phyloP scores from a whole-genome alignment of 345 rosid species.

The Corchorus olitorius region DNA sequence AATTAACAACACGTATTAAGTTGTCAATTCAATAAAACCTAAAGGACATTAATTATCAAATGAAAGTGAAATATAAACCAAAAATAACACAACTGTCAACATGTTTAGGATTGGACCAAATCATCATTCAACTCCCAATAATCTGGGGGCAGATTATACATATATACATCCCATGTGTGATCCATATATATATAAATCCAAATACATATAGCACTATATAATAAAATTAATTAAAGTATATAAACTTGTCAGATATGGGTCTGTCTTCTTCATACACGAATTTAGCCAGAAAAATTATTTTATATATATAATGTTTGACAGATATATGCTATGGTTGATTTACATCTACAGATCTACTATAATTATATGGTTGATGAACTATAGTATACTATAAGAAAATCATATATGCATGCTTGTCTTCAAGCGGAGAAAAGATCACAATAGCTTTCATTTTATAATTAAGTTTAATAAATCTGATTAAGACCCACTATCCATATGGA shows the following conservation, averaged over 20 bases:
- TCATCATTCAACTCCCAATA: background rate
- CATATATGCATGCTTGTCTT: background rate
- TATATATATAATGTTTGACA: background rate
- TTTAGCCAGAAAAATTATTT: background rate
- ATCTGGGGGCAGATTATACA: background rate
- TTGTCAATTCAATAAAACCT: background rate
- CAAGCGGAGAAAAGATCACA: background rate
- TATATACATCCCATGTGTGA: background rate
- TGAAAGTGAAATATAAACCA: background rate
- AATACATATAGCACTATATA: background rate
- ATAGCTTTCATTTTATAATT: background rate
- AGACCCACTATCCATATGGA: slow-evolving; percentile 4
- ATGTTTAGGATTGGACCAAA: background rate
- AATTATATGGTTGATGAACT: background rate
- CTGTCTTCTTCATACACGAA: background rate
- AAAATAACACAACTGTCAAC: background rate
- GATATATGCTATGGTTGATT: background rate
- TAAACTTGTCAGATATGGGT: background rate
- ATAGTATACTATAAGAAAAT: background rate
- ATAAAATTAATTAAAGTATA: background rate
- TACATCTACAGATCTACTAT: background rate
- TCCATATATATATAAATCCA: background rate
- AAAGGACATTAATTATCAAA: background rate
- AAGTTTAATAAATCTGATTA: background rate
- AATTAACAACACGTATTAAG: background rate